Evolutionary conservation across 768 basidiomycete genomes (phyloP).

Genomic region (Paxillus involutus): DNA sequence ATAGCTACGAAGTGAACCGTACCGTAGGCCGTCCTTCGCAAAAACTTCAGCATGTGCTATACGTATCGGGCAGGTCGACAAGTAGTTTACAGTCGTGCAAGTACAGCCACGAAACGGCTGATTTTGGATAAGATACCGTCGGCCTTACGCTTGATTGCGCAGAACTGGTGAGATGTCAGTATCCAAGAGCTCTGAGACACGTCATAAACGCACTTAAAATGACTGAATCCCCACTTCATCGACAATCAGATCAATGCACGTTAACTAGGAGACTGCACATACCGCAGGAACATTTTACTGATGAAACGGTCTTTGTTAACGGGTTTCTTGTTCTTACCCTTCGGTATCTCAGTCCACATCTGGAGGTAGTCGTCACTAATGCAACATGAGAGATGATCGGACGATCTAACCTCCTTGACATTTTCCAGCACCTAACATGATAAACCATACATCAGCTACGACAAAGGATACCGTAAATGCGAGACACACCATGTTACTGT

Average conservation of each 20-base stretch:
- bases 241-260: slow-evolving; percentile 11
- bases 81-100: not conserved
- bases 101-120: not conserved
- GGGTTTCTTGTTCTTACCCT: slow-evolving; percentile 98
- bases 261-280: slow-evolving; percentile 23
- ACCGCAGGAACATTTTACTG: slow-evolving; percentile 98
- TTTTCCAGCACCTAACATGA: slow-evolving; percentile 86
- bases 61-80: not conserved
- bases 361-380: slow-evolving; percentile 33
- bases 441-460: slow-evolving; percentile 8
- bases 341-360: slow-evolving; percentile 99
- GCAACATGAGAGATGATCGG: slow-evolving; percentile 2
- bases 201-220: slow-evolving; percentile 75
- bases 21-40: not conserved
- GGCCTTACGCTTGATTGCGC: slow-evolving; percentile 66
- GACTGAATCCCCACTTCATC: slow-evolving; percentile 88
- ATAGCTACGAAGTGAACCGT: not conserved
- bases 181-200: slow-evolving; percentile 16
- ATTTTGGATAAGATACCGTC: not conserved
- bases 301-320: slow-evolving; percentile 99
- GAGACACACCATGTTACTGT: slow-evolving; percentile 90
- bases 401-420: slow-evolving; percentile 81
- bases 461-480: not conserved
- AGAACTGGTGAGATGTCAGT: slow-evolving; percentile 55
- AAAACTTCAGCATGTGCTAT: not conserved